These are phyloP conservation scores for Aspergillus kassunensis DNA, from an alignment of 495 filamentous ascomycete genomes.

Conservation along the genomic window DNA sequence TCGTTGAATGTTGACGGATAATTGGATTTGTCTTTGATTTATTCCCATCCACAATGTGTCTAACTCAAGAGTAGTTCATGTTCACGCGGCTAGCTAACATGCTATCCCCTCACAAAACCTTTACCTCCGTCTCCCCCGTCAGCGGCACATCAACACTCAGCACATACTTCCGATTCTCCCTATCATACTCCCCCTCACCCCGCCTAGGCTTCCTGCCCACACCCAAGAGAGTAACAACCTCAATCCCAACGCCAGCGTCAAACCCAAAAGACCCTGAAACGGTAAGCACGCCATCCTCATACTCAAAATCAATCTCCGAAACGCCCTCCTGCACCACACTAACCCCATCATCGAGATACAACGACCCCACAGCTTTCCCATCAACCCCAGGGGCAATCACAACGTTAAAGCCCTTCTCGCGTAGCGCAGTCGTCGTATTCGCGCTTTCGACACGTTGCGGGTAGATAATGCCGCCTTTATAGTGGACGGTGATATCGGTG, in stretches of 20 bases:
- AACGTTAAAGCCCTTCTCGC: slow-evolving; percentile 64
- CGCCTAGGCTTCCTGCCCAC: slow-evolving; percentile 11
- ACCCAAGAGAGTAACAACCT: slow-evolving; percentile 54
- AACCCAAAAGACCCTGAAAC: slow-evolving; percentile 53
- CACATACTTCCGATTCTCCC: slow-evolving; percentile 17
- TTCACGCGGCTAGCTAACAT: too few relatives aligned
- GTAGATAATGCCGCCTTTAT: slow-evolving; percentile 65
- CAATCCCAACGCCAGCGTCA: slow-evolving; percentile 45
- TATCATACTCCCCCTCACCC: slow-evolving; percentile 14
- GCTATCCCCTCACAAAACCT: too few relatives aligned
- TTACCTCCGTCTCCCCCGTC: background rate
- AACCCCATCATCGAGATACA: slow-evolving; percentile 62
- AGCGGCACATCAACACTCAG: slow-evolving; percentile 19
- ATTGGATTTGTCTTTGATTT: too few relatives aligned
- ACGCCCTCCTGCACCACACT: slow-evolving; percentile 47
- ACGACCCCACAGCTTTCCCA: slow-evolving; percentile 43
- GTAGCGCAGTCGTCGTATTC: slow-evolving; percentile 66
- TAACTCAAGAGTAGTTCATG: too few relatives aligned
- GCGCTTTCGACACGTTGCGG: slow-evolving; percentile 58
- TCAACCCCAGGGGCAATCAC: slow-evolving; percentile 57
- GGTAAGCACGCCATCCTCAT: slow-evolving; percentile 42
- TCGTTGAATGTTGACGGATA: too few relatives aligned
- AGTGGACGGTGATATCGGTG: slow-evolving; percentile 68
- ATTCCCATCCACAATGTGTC: too few relatives aligned
- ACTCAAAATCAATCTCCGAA: slow-evolving; percentile 51